phyloP scores from a whole-genome alignment of 2,329 filamentous ascomycete species.

The Xenosphaeropsis pyriputrescens region DNA sequence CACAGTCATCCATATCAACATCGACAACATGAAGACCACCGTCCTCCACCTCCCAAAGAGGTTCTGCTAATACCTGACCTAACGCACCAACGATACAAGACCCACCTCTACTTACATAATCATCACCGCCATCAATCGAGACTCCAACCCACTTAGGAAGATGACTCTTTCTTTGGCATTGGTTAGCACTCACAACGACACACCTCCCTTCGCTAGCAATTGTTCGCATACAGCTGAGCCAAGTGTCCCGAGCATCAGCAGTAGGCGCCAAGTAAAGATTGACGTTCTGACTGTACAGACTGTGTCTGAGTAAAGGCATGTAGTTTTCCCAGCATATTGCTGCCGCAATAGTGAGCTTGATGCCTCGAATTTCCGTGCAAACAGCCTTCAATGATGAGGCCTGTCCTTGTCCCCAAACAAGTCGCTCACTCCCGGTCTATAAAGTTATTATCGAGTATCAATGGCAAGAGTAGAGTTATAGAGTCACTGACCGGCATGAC shows the following conservation, averaged over 20 bases:
- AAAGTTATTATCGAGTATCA: not conserved
- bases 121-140: conserved; percentile 6
- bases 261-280: conserved; percentile 87
- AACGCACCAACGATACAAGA: conserved; percentile 69
- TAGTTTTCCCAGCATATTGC: conserved; percentile 97
- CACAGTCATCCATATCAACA: conserved; percentile 79
- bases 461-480: not conserved
- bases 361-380: conserved; percentile 63
- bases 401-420: conserved; percentile 81
- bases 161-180: conserved; percentile 51
- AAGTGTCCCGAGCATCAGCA: conserved; percentile 70
- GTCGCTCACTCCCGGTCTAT: conserved; percentile 59
- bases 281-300: conserved; percentile 78
- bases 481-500: conserved; percentile 60
- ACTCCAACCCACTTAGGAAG: conserved; percentile 38
- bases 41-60: conserved; percentile 66
- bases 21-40: conserved; percentile 53
- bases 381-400: conserved; percentile 68
- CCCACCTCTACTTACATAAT: conserved; percentile 51
- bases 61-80: conserved; percentile 67
- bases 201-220: conserved; percentile 69
- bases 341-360: conserved; percentile 65
- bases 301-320: conserved; percentile 78
- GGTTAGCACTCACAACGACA: conserved; percentile 77
- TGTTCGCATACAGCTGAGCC: conserved; percentile 71